phyloP scores from a whole-genome alignment of 1,284 basidiomycete species.

The Pseudozyma pruni region DNA sequence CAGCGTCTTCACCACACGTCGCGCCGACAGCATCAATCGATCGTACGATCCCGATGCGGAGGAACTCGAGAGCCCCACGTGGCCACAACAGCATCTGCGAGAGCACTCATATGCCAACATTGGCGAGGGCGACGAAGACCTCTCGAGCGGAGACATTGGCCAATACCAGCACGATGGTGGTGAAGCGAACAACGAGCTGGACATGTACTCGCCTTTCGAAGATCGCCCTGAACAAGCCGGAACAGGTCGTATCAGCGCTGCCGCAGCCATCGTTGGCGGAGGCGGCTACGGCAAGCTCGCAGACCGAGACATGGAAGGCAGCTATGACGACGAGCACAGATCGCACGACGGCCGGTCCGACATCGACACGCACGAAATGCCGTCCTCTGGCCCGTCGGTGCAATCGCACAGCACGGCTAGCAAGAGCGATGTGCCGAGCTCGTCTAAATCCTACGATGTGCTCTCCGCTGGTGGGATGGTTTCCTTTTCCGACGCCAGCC shows the following conservation, averaged over 20 bases:
- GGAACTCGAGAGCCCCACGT: conserved; percentile 15
- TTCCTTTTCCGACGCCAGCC: conserved; percentile 48
- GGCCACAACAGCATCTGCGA: conserved; percentile 20
- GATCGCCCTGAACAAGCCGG: conserved; percentile 28
- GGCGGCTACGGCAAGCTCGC: conserved; percentile 28
- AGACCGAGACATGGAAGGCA: conserved; percentile 15
- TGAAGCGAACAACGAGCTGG: conserved; percentile 11
- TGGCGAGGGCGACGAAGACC: conserved; percentile 29
- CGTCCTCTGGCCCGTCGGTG: conserved; percentile 23
- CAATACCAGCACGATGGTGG: conserved; percentile 15
- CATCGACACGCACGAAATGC: conserved; percentile 15
- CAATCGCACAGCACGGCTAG: conserved; percentile 44
- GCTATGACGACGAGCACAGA: conserved; percentile 25
- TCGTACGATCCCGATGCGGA: conserved; percentile 29
- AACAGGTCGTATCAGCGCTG: not conserved
- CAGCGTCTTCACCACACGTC: conserved; percentile 19
- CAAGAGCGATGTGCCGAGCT: conserved; percentile 37
- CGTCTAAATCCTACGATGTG: conserved; percentile 21
- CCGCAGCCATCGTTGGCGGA: not conserved
- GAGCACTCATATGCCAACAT: conserved; percentile 37
- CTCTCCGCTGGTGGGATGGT: conserved; percentile 26
- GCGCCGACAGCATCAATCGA: not conserved
- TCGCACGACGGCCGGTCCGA: conserved; percentile 28
- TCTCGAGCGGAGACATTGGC: conserved; percentile 38
- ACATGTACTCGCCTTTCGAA: conserved; percentile 56